phyloP scores from a whole-genome alignment of 805 yeast species.

The Pichia pseudocactophila region DNA sequence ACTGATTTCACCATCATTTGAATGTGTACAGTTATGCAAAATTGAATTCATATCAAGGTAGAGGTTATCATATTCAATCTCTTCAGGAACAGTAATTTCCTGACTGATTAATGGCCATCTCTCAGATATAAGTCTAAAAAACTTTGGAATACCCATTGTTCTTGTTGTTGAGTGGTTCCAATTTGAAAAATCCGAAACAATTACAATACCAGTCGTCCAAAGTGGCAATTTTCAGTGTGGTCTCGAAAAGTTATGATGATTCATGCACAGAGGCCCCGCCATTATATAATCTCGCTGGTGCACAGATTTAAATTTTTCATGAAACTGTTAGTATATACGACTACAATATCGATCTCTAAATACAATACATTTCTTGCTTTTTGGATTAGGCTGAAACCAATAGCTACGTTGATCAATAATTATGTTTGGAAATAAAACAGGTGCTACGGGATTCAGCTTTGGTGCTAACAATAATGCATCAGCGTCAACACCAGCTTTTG shows the following conservation, averaged over 20 bases:
- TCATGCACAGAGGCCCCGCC: no score
- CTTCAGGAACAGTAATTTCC: constrained; percentile 66
- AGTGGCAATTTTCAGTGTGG: not conserved
- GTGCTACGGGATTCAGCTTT: constrained; percentile 4
- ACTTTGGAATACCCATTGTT: constrained; percentile 85
- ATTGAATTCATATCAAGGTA: constrained; percentile 98
- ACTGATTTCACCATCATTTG: constrained; percentile 53
- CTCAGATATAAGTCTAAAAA: constrained; percentile 92
- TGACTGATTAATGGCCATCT: constrained; percentile 97
- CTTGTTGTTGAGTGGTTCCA: not conserved
- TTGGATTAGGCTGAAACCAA: no score
- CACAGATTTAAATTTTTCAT: no score
- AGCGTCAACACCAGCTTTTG: constrained; percentile 1
- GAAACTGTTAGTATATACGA: no score
- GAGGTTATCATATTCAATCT: constrained; percentile 90
- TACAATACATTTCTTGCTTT: no score
- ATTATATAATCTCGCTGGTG: no score
- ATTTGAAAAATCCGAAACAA: not conserved
- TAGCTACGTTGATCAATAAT: not conserved
- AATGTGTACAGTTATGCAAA: constrained; percentile 87
- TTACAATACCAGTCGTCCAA: not conserved
- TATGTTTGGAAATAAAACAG: constrained; percentile 6
- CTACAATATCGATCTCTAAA: no score
- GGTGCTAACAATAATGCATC: constrained; percentile 1
- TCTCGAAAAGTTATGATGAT: no score